Percentiles rank a stretch among this genome's conserved stretches.
Conservation (phyloP, 257 asterid genomes). For the Coffea eugenioides region DNA sequence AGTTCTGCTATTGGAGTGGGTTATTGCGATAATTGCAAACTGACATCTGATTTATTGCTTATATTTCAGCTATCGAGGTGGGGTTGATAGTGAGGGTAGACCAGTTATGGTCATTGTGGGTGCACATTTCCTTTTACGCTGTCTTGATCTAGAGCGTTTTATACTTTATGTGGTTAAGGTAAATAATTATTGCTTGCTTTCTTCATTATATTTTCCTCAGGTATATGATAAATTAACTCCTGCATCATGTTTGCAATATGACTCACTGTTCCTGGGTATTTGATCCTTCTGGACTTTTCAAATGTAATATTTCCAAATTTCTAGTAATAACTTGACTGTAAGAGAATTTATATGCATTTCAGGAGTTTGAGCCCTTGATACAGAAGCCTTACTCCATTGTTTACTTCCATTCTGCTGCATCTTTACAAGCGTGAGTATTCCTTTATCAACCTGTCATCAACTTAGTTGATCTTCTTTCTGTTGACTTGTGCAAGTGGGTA, state of each 20-base stretch:
- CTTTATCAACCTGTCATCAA: neutral
- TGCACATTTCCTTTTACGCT: conserved; percentile 89
- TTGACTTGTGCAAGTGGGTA: neutral
- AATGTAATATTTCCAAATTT: neutral
- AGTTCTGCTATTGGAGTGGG: neutral
- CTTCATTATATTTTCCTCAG: neutral
- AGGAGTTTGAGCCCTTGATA: conserved; percentile 97
- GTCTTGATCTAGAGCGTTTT: conserved; percentile 91
- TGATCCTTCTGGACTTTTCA: neutral
- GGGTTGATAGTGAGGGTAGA: conserved; percentile 86
- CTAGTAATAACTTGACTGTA: neutral
- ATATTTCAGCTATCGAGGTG: conserved; percentile 81
- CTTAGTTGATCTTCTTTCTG: neutral
- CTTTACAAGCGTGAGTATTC: conserved; percentile 73
- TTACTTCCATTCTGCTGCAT: conserved; percentile 92
- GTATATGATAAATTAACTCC: neutral
- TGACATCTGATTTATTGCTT: neutral
- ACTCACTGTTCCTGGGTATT: conserved; percentile 1
- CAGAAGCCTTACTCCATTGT: conserved; percentile 94
- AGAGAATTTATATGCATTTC: conserved; percentile 21
- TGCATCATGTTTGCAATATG: neutral
- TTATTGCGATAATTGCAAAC: neutral
- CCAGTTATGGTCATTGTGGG: conserved; percentile 96
- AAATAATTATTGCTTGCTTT: conserved; percentile 20
- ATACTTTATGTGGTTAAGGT: conserved; percentile 81